Evolutionary conservation across 2,329 filamentous ascomycete genomes (phyloP), one percentile per base, ranked within the genome.

Genomic region (Calonectria multiphialidica): DNA sequence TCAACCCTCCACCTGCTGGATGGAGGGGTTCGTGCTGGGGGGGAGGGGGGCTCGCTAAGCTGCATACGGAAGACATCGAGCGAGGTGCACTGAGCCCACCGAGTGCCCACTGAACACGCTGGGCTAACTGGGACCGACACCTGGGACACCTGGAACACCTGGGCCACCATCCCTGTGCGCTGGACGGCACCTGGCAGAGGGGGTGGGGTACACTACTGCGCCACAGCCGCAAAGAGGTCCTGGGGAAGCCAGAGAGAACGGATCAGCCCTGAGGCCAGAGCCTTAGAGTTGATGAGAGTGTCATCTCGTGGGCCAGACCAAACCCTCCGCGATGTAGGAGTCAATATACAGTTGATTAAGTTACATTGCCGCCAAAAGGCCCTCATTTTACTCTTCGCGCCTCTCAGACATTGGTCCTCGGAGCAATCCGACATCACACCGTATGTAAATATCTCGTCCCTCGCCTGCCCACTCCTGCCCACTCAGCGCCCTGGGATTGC

Each of bases 211-310:
- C 72, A 76, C 77, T n/a, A 59, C 53, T 76, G 74, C 72, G 76
- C 77, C 77, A 79, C 77, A 77, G 77, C 77, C 76, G 76, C 73
- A 76, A 12, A 30, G 35, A 18, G 53, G 53, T 25, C 53, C 53
- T 59, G 53, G 53, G 53, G 53, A 59, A 59, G 25, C 18, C 33
- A 15, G n/a, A 21, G 53, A 8, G 13, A 47, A 10, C 21, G 6
- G n/a, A 47, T 21, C 44, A 47, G 53, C 21, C 28, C 49, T 33
- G 49, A 53, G 33, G n/a, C 33, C 53, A 57, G 44, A 40, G 10
- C 53, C 53, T 25, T 23, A 15, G 33, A 40, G 33, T n/a, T 28
- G 53, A 9, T 10, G n/a, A 37, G 15, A 30, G 28, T 37, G 53
- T 21, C 53, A 57, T 37, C 18, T 37, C 12, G 33, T 30, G 28